These are phyloP conservation scores for Dothiorella sarmentorum DNA, from an alignment of 2,329 filamentous ascomycete species.

Conservation along the genomic window DNA sequence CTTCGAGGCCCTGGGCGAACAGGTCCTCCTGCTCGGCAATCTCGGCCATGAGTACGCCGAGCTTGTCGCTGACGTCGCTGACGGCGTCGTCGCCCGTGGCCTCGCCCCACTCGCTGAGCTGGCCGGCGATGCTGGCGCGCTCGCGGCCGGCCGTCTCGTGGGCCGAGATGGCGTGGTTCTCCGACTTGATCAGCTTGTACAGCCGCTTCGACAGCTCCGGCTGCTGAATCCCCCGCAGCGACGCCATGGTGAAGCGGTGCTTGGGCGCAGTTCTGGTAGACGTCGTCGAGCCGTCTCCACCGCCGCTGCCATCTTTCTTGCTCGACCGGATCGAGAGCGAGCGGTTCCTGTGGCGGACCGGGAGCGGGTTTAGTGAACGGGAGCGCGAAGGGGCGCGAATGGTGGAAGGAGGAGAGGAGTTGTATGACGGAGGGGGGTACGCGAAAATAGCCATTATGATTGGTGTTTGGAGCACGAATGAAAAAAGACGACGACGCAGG, in stretches of 20 bases:
- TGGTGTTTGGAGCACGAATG: not conserved
- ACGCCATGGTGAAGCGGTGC: conserved; percentile 79
- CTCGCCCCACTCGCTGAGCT: conserved; percentile 96
- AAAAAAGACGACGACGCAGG: not conserved
- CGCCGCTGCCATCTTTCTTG: conserved; percentile 34
- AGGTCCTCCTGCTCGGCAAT: conserved; percentile 89
- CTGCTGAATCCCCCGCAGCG: conserved; percentile 78
- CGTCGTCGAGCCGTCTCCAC: conserved; percentile 27
- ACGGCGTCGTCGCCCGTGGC: conserved; percentile 82
- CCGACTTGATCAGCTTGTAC: conserved; percentile 89
- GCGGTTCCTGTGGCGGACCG: conserved; percentile 58
- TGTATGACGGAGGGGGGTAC: conserved; percentile 28
- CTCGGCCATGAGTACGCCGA: conserved; percentile 87
- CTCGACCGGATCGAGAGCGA: conserved; percentile 68
- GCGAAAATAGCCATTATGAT: conserved; percentile 27
- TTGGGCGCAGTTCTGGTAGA: conserved; percentile 45
- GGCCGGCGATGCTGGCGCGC: conserved; percentile 77
- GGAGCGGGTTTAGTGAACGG: conserved; percentile 32
- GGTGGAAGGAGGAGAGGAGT: conserved; percentile 21
- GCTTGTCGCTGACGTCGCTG: conserved; percentile 89
- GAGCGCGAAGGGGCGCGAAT: conserved; percentile 25
- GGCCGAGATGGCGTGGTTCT: conserved; percentile 81
- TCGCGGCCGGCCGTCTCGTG: conserved; percentile 84
- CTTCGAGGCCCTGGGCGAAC: conserved; percentile 84
- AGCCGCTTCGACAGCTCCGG: conserved; percentile 86